Evolutionary conservation across 108 stramenopile species (phyloP).

Genomic region (Skeletonema marinoi): DNA sequence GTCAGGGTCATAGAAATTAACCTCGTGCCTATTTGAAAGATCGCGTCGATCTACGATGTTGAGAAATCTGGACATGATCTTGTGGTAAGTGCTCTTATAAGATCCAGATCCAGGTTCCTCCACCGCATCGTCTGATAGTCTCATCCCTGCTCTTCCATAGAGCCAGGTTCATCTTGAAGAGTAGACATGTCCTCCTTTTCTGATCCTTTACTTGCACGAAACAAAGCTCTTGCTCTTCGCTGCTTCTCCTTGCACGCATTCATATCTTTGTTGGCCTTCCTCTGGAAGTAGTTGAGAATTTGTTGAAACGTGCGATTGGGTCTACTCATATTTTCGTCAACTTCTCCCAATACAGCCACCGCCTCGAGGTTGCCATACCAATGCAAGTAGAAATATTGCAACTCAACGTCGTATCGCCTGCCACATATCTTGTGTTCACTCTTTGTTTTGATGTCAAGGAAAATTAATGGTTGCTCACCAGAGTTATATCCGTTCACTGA

Average conservation of each 20-base stretch:
- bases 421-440: slow-evolving; percentile 69
- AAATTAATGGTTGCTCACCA: slow-evolving; percentile 33
- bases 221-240: slow-evolving; percentile 25
- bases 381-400: slow-evolving; percentile 46
- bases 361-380: slow-evolving; percentile 33
- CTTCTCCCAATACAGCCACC: slow-evolving; percentile 33
- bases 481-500: slow-evolving; percentile 31
- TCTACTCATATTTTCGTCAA: background rate
- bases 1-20: slow-evolving; percentile 24
- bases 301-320: slow-evolving; percentile 33
- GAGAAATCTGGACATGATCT: slow-evolving; percentile 17
- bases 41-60: slow-evolving; percentile 8
- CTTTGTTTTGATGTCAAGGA: slow-evolving; percentile 65
- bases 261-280: slow-evolving; percentile 36
- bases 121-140: background rate
- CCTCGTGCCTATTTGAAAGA: background rate
- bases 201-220: background rate
- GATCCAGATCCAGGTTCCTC: slow-evolving; percentile 6
- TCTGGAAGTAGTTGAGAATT: slow-evolving; percentile 34
- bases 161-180: background rate
- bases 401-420: slow-evolving; percentile 70
- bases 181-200: background rate
- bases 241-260: slow-evolving; percentile 17
- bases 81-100: slow-evolving; percentile 1
- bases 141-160: background rate